A percentile compares a stretch with the other conserved stretches of the same genome.
Evolutionary conservation across 345 rosid species (phyloP).

Genomic region (Kandelia obovata): DNA sequence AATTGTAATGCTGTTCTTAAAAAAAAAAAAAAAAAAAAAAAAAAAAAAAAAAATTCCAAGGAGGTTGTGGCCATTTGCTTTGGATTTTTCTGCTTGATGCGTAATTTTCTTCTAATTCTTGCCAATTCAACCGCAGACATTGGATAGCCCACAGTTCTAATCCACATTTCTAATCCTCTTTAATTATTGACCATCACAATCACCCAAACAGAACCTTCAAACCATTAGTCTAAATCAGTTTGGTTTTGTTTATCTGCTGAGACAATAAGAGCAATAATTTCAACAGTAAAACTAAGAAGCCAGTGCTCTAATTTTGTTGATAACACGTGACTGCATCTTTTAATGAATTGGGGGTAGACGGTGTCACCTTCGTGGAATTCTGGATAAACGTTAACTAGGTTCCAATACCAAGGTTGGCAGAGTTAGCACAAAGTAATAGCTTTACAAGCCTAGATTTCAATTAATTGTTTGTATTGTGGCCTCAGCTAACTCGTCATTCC

Average conservation of each 20-base stretch:
- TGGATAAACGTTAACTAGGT: too few relatives aligned
- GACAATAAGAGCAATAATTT: neutral
- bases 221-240: neutral
- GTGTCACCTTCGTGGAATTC: too few relatives aligned
- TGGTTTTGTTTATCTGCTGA: neutral
- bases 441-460: too few relatives aligned
- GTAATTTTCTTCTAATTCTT: neutral
- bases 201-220: neutral
- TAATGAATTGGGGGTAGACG: neutral
- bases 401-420: too few relatives aligned
- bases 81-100: neutral
- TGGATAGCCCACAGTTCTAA: neutral
- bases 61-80: neutral
- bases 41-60: too few relatives aligned
- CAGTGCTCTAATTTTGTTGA: neutral
- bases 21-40: too few relatives aligned
- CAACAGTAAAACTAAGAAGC: neutral
- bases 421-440: too few relatives aligned
- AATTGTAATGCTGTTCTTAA: too few relatives aligned
- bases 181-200: neutral
- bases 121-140: constrained; percentile 2
- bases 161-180: neutral
- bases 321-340: too few relatives aligned
- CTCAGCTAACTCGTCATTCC: too few relatives aligned
- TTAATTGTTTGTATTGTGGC: too few relatives aligned